Evolutionary conservation across 2,329 filamentous ascomycete genomes (phyloP).

Genomic region (Aureobasidium vineae): DNA sequence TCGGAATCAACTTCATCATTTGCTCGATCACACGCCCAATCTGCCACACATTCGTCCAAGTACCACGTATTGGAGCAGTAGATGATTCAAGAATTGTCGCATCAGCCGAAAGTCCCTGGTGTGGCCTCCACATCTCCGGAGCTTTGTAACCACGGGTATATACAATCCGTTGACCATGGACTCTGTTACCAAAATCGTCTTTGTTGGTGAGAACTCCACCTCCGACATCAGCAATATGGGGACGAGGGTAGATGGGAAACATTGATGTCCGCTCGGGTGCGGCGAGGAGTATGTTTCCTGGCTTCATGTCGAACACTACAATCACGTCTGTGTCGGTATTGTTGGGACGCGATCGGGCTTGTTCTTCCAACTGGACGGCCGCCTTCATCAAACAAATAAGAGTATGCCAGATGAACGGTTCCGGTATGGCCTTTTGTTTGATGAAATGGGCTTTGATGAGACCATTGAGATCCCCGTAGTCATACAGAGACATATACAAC

Average conservation of each 20-base stretch:
- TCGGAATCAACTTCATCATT: neutral
- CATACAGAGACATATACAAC: slow-evolving; percentile 3
- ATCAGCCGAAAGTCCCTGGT: too few species aligned
- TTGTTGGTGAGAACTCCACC: neutral
- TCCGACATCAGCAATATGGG: slow-evolving; percentile 3
- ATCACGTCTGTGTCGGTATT: neutral
- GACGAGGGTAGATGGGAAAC: neutral
- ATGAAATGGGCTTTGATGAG: neutral
- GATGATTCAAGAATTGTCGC: too few species aligned
- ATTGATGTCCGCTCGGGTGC: neutral
- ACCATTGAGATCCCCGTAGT: neutral
- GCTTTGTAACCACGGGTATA: neutral
- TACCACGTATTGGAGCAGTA: neutral
- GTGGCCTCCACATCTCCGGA: neutral
- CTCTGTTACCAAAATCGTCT: neutral
- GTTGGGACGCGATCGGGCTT: neutral
- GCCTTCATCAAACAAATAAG: neutral
- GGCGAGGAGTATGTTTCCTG: neutral
- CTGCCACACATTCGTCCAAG: slow-evolving; percentile 4
- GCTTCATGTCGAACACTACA: slow-evolving; percentile 9
- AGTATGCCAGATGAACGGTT: slow-evolving; percentile 10
- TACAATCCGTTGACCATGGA: neutral
- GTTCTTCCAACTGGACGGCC: neutral
- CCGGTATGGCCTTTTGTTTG: neutral
- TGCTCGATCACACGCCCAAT: neutral